A percentile compares a stretch with the other conserved stretches of the same genome.
phyloP scores from a whole-genome alignment of 1,139 yeast species.

The Pichia sorboxylosa region DNA sequence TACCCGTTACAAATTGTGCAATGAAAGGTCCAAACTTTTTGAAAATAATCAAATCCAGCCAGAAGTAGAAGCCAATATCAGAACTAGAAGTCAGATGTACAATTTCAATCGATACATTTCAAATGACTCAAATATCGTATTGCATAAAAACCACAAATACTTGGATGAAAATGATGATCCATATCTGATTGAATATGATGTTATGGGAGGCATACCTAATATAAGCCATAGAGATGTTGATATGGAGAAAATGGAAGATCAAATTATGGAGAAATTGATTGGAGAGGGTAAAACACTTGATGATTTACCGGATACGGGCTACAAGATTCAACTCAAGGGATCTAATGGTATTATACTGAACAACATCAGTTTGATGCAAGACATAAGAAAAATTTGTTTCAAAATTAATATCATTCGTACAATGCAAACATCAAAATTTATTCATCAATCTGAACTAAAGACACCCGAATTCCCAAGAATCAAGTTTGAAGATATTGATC shows the following conservation, averaged over 20 bases:
- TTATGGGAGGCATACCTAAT: slow-evolving; percentile 70
- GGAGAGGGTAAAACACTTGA: slow-evolving; percentile 20
- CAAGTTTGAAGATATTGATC: slow-evolving; percentile 63
- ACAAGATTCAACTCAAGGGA: slow-evolving; percentile 38
- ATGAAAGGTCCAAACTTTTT: slow-evolving; percentile 57
- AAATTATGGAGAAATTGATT: slow-evolving; percentile 24
- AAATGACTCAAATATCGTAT: slow-evolving; percentile 19
- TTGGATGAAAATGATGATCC: slow-evolving; percentile 52
- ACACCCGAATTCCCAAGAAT: slow-evolving; percentile 57
- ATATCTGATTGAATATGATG: slow-evolving; percentile 74
- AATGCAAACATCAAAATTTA: slow-evolving; percentile 75
- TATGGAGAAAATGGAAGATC: slow-evolving; percentile 40
- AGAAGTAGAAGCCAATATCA: slow-evolving; percentile 56
- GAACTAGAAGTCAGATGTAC: slow-evolving; percentile 51
- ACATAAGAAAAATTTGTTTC: slow-evolving; percentile 76
- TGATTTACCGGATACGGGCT: slow-evolving; percentile 29
- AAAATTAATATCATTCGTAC: slow-evolving; percentile 81
- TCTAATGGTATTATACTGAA: slow-evolving; percentile 48
- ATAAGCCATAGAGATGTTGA: slow-evolving; percentile 43
- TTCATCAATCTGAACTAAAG: slow-evolving; percentile 63
- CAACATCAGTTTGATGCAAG: slow-evolving; percentile 74
- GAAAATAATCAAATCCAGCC: slow-evolving; percentile 44
- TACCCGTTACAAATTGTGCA: slow-evolving; percentile 65
- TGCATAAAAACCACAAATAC: slow-evolving; percentile 26
- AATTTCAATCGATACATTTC: slow-evolving; percentile 37